Percentiles rank a stretch among this genome's conserved stretches.
phyloP scores from a whole-genome alignment of 2,329 filamentous ascomycete species.

The Shiraia sp. region DNA sequence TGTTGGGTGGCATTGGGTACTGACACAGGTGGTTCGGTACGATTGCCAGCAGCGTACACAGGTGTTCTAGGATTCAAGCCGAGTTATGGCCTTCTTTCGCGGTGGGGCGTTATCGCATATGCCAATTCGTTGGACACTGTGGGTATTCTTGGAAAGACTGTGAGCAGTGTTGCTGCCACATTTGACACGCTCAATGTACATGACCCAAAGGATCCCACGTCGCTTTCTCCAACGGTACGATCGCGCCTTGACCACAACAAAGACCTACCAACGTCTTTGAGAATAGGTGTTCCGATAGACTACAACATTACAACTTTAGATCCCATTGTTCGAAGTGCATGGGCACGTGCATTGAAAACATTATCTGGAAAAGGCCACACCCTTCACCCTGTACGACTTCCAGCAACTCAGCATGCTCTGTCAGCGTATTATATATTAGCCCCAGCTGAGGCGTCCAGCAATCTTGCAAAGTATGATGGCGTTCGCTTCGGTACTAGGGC shows the following conservation, averaged over 20 bases:
- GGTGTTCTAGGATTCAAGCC: slow-evolving; percentile 86
- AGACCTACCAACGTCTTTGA: slow-evolving; percentile 15
- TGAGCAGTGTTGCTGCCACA: slow-evolving; percentile 49
- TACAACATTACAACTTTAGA: slow-evolving; percentile 88
- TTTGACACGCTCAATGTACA: slow-evolving; percentile 60
- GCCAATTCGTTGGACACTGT: slow-evolving; percentile 93
- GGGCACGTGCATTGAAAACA: slow-evolving; percentile 63
- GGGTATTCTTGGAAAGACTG: slow-evolving; percentile 68
- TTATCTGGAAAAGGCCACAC: slow-evolving; percentile 69
- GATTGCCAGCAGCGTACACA: slow-evolving; percentile 85
- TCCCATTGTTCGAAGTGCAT: slow-evolving; percentile 68
- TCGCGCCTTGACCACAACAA: slow-evolving; percentile 33
- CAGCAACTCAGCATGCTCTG: slow-evolving; percentile 81
- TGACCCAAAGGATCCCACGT: slow-evolving; percentile 77
- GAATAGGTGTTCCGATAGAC: slow-evolving; percentile 67
- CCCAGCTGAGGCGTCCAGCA: slow-evolving; percentile 92
- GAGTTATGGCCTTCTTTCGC: slow-evolving; percentile 83
- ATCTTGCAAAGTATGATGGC: slow-evolving; percentile 95
- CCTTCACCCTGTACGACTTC: slow-evolving; percentile 77
- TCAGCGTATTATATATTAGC: slow-evolving; percentile 95
- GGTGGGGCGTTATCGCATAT: slow-evolving; percentile 86
- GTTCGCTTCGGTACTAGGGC: slow-evolving; percentile 79
- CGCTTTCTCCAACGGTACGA: slow-evolving; percentile 62
- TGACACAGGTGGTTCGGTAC: slow-evolving; percentile 88
- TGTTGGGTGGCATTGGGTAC: slow-evolving; percentile 78